Evolutionary conservation across 495 filamentous ascomycete genomes (phyloP).

Genomic region (Aspergillus asperescens): DNA sequence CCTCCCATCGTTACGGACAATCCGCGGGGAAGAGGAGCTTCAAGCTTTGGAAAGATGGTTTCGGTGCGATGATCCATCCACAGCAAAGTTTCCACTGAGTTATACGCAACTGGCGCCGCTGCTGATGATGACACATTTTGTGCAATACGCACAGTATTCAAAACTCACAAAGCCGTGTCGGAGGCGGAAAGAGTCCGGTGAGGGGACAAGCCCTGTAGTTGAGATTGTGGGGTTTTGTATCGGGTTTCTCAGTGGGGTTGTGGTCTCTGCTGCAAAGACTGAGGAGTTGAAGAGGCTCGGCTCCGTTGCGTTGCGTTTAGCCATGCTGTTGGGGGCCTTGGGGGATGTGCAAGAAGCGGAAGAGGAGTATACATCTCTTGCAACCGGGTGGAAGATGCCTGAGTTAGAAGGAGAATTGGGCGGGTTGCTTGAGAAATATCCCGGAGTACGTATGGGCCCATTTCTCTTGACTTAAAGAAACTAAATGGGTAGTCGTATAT

Average conservation of each 20-base stretch:
- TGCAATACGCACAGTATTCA: conserved; percentile 25
- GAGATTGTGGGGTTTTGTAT: conserved; percentile 44
- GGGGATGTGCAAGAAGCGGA: conserved; percentile 41
- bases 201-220: conserved; percentile 9
- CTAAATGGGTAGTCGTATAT: conserved; percentile 15
- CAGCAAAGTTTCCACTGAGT: conserved; percentile 18
- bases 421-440: conserved; percentile 4
- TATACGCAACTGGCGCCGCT: conserved; percentile 35
- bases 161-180: not conserved
- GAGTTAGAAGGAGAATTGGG: not conserved
- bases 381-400: conserved; percentile 15
- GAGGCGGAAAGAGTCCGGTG: not conserved
- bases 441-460: conserved; percentile 9
- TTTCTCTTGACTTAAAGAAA: conserved; percentile 23
- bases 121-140: conserved; percentile 32
- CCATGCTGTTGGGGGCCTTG: conserved; percentile 30
- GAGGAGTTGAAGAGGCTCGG: conserved; percentile 31
- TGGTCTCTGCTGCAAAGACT: conserved; percentile 26
- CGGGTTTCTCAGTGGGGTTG: conserved; percentile 38
- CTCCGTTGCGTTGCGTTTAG: conserved; percentile 36
- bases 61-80: conserved; percentile 16
- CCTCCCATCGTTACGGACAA: conserved; percentile 23
- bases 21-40: conserved; percentile 21
- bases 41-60: conserved; percentile 24
- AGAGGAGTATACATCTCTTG: conserved; percentile 18